Conservation (phyloP, 768 basidiomycete genomes). For the Lactarius pseudohatsudake region DNA sequence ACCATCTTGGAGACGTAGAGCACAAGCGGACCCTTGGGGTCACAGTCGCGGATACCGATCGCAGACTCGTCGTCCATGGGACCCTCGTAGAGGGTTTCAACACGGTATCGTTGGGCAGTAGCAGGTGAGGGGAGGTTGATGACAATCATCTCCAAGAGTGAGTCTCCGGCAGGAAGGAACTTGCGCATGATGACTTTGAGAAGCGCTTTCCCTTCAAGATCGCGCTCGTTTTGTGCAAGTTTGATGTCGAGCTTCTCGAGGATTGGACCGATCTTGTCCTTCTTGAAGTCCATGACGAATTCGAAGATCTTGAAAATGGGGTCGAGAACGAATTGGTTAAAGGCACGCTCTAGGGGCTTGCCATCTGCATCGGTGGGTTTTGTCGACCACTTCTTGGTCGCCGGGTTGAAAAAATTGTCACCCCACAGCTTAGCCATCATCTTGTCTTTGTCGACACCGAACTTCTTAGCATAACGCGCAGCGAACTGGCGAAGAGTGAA, state of each 20-base stretch:
- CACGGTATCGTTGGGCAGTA: constrained; percentile 97
- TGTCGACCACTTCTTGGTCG: constrained; percentile 94
- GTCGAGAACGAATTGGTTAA: constrained; percentile 98
- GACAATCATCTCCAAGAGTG: constrained; percentile 99
- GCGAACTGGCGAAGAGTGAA: constrained; percentile 99
- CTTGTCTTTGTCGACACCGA: constrained; percentile 98
- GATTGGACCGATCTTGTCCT: constrained; percentile 78
- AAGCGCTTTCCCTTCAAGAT: constrained; percentile 91
- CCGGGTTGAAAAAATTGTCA: constrained; percentile 98
- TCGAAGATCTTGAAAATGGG: constrained; percentile 99
- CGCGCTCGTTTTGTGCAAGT: constrained; percentile 83
- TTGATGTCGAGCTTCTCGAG: constrained; percentile 96
- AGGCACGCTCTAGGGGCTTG: constrained; percentile 94
- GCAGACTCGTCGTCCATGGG: constrained; percentile 99
- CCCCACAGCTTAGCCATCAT: constrained; percentile 99
- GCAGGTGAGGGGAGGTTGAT: constrained; percentile 97
- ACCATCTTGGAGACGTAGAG: constrained; percentile 99
- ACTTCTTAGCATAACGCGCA: constrained; percentile 92
- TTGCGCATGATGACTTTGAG: constrained; percentile 99
- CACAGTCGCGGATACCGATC: constrained; percentile 96
- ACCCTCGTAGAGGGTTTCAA: constrained; percentile 99
- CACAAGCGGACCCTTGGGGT: constrained; percentile 94
- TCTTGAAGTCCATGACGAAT: constrained; percentile 99
- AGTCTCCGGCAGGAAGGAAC: constrained; percentile 98
- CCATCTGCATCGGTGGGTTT: constrained; percentile 73